A percentile compares a stretch with the other conserved stretches of the same genome.
These are phyloP conservation scores for Mortierella sp. DNA, from an alignment of 371 early-diverging fungal genomes.

Conservation along the genomic window DNA sequence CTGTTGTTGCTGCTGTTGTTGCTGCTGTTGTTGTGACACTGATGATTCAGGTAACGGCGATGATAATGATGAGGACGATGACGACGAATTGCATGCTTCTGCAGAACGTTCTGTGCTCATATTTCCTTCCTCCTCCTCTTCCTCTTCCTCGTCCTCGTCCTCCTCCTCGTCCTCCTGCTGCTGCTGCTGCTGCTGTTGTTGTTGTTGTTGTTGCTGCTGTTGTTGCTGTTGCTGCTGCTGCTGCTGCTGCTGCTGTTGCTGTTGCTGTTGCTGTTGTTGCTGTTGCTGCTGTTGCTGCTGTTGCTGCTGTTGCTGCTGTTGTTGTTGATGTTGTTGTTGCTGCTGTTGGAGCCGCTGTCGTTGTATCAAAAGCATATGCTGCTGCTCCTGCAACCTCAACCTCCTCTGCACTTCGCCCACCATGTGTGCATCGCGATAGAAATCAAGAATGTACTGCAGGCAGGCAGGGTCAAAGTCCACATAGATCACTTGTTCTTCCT, in stretches of 20 bases:
- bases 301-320: conserved; percentile 17
- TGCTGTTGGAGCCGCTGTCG: conserved; percentile 24
- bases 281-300: conserved; percentile 9
- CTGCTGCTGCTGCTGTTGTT: conserved; percentile 4
- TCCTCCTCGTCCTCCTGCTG: neutral
- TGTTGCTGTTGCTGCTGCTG: conserved; percentile 7
- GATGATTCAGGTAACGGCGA: no score
- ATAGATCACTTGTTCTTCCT: conserved; percentile 58
- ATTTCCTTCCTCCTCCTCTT: no score
- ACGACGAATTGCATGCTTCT: neutral
- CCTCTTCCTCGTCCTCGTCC: no score
- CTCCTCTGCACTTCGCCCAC: conserved; percentile 27
- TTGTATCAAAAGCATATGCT: conserved; percentile 13
- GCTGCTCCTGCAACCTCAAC: conserved; percentile 27
- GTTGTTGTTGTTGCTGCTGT: conserved; percentile 1
- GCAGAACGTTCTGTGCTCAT: neutral
- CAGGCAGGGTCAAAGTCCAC: conserved; percentile 74
- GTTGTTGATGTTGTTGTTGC: conserved; percentile 20
- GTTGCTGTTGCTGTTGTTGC: conserved; percentile 22
- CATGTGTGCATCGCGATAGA: conserved; percentile 57
- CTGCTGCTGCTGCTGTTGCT: conserved; percentile 23
- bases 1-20: neutral
- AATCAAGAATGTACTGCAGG: conserved; percentile 69
- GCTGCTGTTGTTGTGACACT: conserved; percentile 2
- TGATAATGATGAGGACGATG: no score